phyloP scores from a whole-genome alignment of 2,329 filamentous ascomycete genomes.

The Curvularia eragrostidis region DNA sequence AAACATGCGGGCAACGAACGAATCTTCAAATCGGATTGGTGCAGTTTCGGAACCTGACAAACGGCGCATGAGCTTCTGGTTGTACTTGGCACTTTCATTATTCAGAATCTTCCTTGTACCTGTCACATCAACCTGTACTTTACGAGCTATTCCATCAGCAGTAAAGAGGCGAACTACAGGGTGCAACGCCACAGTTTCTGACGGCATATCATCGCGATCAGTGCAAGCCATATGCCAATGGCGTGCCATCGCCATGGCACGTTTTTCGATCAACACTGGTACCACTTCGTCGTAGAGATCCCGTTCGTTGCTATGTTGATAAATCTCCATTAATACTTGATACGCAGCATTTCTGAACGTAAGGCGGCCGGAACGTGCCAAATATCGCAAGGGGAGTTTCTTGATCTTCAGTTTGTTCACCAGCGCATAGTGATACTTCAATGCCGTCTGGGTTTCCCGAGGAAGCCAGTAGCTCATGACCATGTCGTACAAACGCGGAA shows the following conservation, averaged over 20 bases:
- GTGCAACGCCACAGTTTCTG: slow-evolving; percentile 37
- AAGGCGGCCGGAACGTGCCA: slow-evolving; percentile 21
- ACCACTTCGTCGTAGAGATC: slow-evolving; percentile 54
- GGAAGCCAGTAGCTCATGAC: slow-evolving; percentile 53
- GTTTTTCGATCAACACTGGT: slow-evolving; percentile 36
- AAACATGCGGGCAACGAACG: slow-evolving; percentile 79
- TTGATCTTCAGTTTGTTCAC: slow-evolving; percentile 32
- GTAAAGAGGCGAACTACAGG: slow-evolving; percentile 41
- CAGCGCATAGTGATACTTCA: slow-evolving; percentile 37
- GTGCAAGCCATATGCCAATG: slow-evolving; percentile 53
- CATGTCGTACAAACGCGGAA: slow-evolving; percentile 52
- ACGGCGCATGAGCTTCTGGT: slow-evolving; percentile 43
- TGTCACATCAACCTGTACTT: slow-evolving; percentile 12
- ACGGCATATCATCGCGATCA: slow-evolving; percentile 48
- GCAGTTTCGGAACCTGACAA: slow-evolving; percentile 53
- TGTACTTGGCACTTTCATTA: slow-evolving; percentile 25
- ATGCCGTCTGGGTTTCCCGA: slow-evolving; percentile 24
- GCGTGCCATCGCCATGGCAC: slow-evolving; percentile 34
- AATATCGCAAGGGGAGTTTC: slow-evolving; percentile 33
- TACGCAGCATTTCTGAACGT: slow-evolving; percentile 28
- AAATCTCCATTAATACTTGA: slow-evolving; percentile 47
- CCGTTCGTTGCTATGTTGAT: slow-evolving; percentile 45
- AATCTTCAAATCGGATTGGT: slow-evolving; percentile 62
- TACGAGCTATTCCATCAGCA: slow-evolving; percentile 29
- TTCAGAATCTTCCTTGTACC: slow-evolving; percentile 12